Base-by-base conservation (phyloP, 2,329 filamentous ascomycete species). In the Chaetomiaceae sp. region DNA sequence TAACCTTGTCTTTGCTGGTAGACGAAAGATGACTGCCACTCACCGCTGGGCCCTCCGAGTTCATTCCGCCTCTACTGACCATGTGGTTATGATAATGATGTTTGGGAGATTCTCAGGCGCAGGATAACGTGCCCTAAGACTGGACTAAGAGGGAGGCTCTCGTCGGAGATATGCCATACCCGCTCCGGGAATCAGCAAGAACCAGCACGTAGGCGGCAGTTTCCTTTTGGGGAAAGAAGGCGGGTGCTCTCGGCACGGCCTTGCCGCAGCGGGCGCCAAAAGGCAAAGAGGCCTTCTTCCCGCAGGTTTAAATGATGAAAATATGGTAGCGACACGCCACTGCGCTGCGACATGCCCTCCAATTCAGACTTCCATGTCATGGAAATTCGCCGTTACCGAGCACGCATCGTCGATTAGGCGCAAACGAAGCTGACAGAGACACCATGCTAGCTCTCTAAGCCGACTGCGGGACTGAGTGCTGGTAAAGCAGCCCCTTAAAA, bases 51-150 rank as follows among this genome's bases (percentile, higher is more conserved):
- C 66, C 65, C 3, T 50, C 36, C 10, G 64, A 63, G 46, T 65
- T 68, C 63, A 68, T 65, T 30, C 63, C 66, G 21, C 46, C 42
- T 25, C 64, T 60, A 11, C 51, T 59, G 14, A 68, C 56, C 52
- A 67, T 64, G 20, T 65, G 2, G 62, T 64, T 8, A 67, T 33
- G 23, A 63, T 47, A 40, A 67, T 61, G 21, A 67, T 53, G 33
- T 56, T 56, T 8, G 61, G 58, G 21, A 51, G 29, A 6, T 58
- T 33, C 44, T 62, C 62, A 1, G 51, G 55, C 0, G 54, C 34
- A 18, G 58, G 40, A 5, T 55, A 56, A 16, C 57, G 60, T 14
- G 65, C 56, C 57, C 67, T 63, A 27, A 68, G 62, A 40, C 61
- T 59, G 47, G 62, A 40, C 61, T 59, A 45, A 67, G 60, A 20